Percentiles rank a stretch among this genome's conserved stretches.
Conservation (phyloP, 148 eudicot genomes). For the Pharnaceum exiguum region DNA sequence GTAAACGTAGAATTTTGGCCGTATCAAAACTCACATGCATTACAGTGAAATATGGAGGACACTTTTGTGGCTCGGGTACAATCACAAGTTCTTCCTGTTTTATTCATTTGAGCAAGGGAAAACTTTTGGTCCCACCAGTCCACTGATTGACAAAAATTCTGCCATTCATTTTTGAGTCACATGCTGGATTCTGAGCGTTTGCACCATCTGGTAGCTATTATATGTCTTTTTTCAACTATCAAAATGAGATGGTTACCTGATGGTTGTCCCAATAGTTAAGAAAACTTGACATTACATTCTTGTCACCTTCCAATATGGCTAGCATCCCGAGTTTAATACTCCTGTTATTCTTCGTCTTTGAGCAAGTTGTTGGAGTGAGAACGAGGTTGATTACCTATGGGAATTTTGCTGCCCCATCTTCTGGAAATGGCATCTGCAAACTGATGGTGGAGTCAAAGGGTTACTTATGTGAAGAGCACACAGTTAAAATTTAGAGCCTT, state of each 20-base stretch:
- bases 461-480: constrained; percentile 46
- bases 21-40: too few species aligned
- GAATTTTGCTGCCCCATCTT: not conserved
- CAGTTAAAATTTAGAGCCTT: constrained; percentile 22
- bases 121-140: constrained; percentile 20
- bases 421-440: constrained; percentile 38
- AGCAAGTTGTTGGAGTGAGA: constrained; percentile 23
- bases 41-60: not conserved
- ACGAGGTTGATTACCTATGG: constrained; percentile 5
- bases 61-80: not conserved
- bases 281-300: not conserved
- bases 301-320: constrained; percentile 6
- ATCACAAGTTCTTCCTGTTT: not conserved
- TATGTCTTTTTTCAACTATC: not conserved
- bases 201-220: not conserved
- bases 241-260: not conserved
- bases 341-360: constrained; percentile 22
- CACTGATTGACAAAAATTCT: constrained; percentile 21
- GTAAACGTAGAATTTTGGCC: too few species aligned
- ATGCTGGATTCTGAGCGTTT: constrained; percentile 24
- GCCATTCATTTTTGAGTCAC: constrained; percentile 23
- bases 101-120: not conserved
- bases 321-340: constrained; percentile 5
- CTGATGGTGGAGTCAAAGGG: constrained; percentile 34
- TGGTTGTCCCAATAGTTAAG: not conserved